Percentiles rank a stretch among this genome's conserved stretches.
phyloP scores from a whole-genome alignment of 179 eudicot genomes.

The Carnegiea gigantea region DNA sequence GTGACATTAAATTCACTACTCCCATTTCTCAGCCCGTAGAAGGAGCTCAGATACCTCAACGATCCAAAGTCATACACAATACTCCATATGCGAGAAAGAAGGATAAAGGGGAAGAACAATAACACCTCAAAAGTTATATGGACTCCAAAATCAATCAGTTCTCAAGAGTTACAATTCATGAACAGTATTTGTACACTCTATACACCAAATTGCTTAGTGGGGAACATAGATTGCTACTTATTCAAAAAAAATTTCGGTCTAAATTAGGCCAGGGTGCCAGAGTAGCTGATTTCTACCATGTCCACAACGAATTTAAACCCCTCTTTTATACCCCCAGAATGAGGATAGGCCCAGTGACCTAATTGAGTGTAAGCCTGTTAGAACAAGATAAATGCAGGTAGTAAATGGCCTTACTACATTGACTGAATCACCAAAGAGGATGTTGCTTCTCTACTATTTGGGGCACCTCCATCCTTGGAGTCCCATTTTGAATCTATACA shows the following conservation, averaged over 20 bases:
- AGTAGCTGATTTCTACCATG: too few relatives aligned
- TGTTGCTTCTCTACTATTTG: too few relatives aligned
- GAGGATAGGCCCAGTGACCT: background rate
- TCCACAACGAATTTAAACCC: background rate
- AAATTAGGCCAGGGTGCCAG: too few relatives aligned
- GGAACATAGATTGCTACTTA: too few relatives aligned
- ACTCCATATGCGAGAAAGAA: too few relatives aligned
- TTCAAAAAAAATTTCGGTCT: too few relatives aligned
- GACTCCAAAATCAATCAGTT: slow-evolving; percentile 7
- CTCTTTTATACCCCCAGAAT: background rate
- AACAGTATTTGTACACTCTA: too few relatives aligned
- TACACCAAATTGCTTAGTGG: too few relatives aligned
- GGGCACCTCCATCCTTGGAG: too few relatives aligned
- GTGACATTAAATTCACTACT: slow-evolving; percentile 25
- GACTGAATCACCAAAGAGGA: background rate
- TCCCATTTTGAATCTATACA: too few relatives aligned
- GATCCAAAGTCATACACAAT: too few relatives aligned
- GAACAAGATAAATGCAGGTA: background rate
- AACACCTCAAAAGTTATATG: background rate
- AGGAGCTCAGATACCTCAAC: slow-evolving; percentile 5
- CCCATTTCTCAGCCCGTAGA: slow-evolving; percentile 19
- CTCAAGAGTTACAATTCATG: background rate
- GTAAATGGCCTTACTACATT: background rate
- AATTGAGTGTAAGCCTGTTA: background rate
- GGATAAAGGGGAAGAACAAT: slow-evolving; percentile 3